A percentile compares a stretch with the other conserved stretches of the same genome.
Evolutionary conservation across 1,139 yeast species (phyloP).

Genomic region (Diutina ranongensis): DNA sequence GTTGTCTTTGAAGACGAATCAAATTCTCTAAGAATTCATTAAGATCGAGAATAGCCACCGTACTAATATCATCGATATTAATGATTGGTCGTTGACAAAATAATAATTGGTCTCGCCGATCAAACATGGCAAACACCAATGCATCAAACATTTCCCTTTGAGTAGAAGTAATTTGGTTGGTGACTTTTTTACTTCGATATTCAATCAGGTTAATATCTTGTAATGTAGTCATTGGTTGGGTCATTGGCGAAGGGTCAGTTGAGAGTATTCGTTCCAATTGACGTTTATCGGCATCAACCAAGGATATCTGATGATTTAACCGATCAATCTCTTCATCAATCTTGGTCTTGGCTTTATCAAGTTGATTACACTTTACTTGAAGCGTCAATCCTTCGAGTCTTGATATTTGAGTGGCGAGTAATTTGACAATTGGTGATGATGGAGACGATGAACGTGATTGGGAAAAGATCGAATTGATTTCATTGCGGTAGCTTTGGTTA

Average conservation of each 20-base stretch:
- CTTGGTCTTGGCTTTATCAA: background rate
- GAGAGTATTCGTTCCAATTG: background rate
- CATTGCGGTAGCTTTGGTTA: background rate
- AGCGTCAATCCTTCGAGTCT: background rate
- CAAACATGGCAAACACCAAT: background rate
- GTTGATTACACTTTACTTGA: background rate
- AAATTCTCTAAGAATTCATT: constrained; percentile 32
- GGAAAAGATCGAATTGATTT: constrained; percentile 2
- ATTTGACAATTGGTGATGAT: background rate
- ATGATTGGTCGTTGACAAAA: constrained; percentile 4
- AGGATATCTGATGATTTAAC: background rate
- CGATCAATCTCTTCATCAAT: background rate
- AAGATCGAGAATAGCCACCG: constrained; percentile 9
- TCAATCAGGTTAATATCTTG: background rate
- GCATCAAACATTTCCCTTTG: background rate
- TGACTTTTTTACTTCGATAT: background rate
- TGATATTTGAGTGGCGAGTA: constrained; percentile 2
- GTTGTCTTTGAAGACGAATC: constrained; percentile 22
- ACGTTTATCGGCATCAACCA: background rate
- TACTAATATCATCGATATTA: constrained; percentile 1
- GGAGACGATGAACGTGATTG: background rate
- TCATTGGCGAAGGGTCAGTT: background rate
- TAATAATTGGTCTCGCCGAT: background rate
- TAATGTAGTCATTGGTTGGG: background rate
- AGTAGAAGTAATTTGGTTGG: background rate